Conservation (phyloP, 2,329 filamentous ascomycete species). For the Trichoderma sp. region DNA sequence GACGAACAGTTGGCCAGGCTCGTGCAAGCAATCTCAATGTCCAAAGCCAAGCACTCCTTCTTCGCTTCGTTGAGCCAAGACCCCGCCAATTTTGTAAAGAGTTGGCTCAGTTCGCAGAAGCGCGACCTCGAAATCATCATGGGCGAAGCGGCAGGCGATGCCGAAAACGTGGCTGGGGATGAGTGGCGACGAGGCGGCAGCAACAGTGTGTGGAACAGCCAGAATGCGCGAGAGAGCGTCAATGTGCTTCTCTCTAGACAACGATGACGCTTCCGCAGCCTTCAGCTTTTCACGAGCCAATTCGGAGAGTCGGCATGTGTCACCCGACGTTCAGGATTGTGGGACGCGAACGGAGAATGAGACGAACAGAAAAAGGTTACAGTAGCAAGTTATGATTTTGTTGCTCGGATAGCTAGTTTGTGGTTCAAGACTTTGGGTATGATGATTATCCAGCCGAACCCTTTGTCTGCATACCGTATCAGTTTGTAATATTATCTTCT, state of each 20-base stretch:
- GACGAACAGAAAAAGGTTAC: neutral
- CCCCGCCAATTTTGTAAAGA: slow-evolving; percentile 78
- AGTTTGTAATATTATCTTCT: slow-evolving; percentile 19
- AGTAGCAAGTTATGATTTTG: slow-evolving; percentile 16
- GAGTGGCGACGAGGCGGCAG: slow-evolving; percentile 69
- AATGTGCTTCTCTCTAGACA: slow-evolving; percentile 62
- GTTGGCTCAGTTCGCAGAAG: slow-evolving; percentile 91
- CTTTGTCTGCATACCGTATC: slow-evolving; percentile 2
- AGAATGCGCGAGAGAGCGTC: slow-evolving; percentile 64
- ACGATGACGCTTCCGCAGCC: slow-evolving; percentile 35
- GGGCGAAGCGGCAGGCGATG: slow-evolving; percentile 73
- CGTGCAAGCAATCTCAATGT: slow-evolving; percentile 78
- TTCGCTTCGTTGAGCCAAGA: slow-evolving; percentile 77
- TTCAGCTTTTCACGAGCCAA: neutral
- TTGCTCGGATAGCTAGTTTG: slow-evolving; percentile 10
- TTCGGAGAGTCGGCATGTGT: neutral
- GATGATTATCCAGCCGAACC: neutral
- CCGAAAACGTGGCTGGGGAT: slow-evolving; percentile 59
- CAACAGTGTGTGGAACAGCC: slow-evolving; percentile 58
- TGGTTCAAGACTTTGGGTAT: slow-evolving; percentile 2
- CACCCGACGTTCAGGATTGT: neutral
- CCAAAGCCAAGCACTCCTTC: slow-evolving; percentile 90
- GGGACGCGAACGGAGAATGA: neutral
- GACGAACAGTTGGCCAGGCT: slow-evolving; percentile 86
- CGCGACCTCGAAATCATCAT: slow-evolving; percentile 86